phyloP scores from a whole-genome alignment of 2,329 filamentous ascomycete species.

The Fusarium buxicola region DNA sequence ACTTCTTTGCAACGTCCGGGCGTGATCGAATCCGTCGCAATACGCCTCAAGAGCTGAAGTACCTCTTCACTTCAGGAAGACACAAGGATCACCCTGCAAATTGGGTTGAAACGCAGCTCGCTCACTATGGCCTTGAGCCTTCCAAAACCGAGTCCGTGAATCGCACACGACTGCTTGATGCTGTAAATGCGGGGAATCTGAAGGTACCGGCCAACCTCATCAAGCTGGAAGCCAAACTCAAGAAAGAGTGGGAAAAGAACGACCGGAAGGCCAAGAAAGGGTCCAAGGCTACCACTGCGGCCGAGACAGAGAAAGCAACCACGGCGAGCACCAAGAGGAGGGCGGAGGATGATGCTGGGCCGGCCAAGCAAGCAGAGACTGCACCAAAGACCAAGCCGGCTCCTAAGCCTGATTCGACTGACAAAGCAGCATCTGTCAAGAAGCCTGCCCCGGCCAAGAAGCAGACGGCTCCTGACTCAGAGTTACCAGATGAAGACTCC shows the following conservation, averaged over 20 bases:
- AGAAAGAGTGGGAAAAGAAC: constrained; percentile 66
- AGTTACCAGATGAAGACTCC: constrained; percentile 12
- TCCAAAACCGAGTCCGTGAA: constrained; percentile 69
- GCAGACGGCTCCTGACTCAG: constrained; percentile 27
- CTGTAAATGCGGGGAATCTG: constrained; percentile 61
- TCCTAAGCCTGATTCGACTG: background rate
- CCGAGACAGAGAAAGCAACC: constrained; percentile 3
- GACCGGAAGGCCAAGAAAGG: constrained; percentile 61
- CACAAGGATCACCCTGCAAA: constrained; percentile 65
- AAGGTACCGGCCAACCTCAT: constrained; percentile 61
- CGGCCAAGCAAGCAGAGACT: constrained; percentile 34
- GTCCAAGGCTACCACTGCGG: background rate
- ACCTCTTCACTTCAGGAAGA: constrained; percentile 56
- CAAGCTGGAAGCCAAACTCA: constrained; percentile 65
- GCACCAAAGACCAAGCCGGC: background rate
- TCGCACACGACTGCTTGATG: constrained; percentile 68
- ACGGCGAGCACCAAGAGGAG: constrained; percentile 47
- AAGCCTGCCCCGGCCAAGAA: background rate
- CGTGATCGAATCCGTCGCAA: constrained; percentile 60
- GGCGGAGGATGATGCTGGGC: constrained; percentile 9
- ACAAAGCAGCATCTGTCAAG: background rate
- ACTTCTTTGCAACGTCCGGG: constrained; percentile 57
- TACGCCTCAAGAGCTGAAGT: constrained; percentile 56
- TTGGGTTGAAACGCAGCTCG: constrained; percentile 71
- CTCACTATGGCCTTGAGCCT: constrained; percentile 69